Evolutionary conservation across 2,329 filamentous ascomycete species (phyloP).

Genomic region (Colletotrichum neosansevieriae): DNA sequence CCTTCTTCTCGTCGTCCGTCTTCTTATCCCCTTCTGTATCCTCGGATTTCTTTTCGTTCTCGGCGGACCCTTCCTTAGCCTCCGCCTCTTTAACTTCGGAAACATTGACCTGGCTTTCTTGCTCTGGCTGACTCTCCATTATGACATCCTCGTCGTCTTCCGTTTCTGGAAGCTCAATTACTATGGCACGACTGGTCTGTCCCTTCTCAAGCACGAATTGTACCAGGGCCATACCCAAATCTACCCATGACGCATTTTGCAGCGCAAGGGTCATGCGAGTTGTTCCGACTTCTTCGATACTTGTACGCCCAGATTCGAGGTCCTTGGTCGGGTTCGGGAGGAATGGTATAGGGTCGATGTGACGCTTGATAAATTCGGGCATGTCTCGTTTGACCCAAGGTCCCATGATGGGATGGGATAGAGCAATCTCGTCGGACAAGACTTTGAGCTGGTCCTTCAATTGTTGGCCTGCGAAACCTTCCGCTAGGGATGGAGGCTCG

Average conservation of each 20-base stretch:
- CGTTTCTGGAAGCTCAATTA: slow-evolving; percentile 52
- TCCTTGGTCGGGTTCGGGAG: slow-evolving; percentile 64
- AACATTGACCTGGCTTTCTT: slow-evolving; percentile 21
- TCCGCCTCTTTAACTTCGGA: slow-evolving; percentile 43
- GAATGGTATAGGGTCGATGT: slow-evolving; percentile 72
- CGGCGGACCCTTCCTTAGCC: slow-evolving; percentile 52
- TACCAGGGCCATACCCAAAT: slow-evolving; percentile 56
- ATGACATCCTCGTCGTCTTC: slow-evolving; percentile 52
- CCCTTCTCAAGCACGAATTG: slow-evolving; percentile 51
- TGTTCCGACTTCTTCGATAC: slow-evolving; percentile 26
- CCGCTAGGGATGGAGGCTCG: slow-evolving; percentile 72
- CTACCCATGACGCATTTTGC: slow-evolving; percentile 55
- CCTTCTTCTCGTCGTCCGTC: too few relatives aligned
- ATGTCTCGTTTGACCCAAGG: slow-evolving; percentile 67
- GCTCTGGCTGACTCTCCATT: slow-evolving; percentile 39
- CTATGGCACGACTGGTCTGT: slow-evolving; percentile 49
- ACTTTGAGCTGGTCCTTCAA: slow-evolving; percentile 67
- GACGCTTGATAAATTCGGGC: slow-evolving; percentile 62
- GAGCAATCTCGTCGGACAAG: slow-evolving; percentile 66
- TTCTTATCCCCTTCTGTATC: slow-evolving; percentile 30
- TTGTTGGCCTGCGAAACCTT: slow-evolving; percentile 73
- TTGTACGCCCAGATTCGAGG: slow-evolving; percentile 45
- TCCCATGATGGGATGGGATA: slow-evolving; percentile 71
- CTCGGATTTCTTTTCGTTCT: slow-evolving; percentile 43
- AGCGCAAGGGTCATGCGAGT: slow-evolving; percentile 47